Conservation (phyloP, 2,329 filamentous ascomycete genomes). For the Cryphonectria parasitica region DNA sequence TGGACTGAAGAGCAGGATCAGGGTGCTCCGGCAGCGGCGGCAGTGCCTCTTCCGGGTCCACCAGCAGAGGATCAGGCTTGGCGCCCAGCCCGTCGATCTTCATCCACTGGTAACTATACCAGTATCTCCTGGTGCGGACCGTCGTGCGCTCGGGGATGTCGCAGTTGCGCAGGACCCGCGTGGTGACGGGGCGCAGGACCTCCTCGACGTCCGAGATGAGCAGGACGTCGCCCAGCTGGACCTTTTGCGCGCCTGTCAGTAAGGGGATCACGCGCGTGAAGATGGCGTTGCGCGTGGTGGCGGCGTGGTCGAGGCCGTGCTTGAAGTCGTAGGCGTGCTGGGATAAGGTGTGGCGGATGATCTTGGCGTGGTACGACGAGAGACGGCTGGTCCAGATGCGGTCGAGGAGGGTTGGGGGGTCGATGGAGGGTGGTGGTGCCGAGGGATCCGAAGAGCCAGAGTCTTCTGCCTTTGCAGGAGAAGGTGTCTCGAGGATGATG, state of each 20-base stretch:
- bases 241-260: conserved; percentile 39
- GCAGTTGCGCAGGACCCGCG: conserved; percentile 42
- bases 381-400: conserved; percentile 42
- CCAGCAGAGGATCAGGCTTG: not conserved
- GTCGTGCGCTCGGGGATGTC: conserved; percentile 40
- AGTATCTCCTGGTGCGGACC: conserved; percentile 42
- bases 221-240: conserved; percentile 44
- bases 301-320: conserved; percentile 42
- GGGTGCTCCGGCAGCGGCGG: not conserved
- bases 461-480: not conserved
- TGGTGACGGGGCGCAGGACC: conserved; percentile 42
- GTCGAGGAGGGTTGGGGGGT: conserved; percentile 41
- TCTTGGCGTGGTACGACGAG: conserved; percentile 42
- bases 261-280: conserved; percentile 44
- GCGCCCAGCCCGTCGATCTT: conserved; percentile 29
- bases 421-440: conserved; percentile 37
- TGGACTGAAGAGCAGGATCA: not conserved
- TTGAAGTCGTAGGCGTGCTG: conserved; percentile 34
- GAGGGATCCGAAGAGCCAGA: not conserved
- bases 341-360: conserved; percentile 45
- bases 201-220: conserved; percentile 57
- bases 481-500: conserved; percentile 45
- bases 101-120: conserved; percentile 45
- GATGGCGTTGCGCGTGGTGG: conserved; percentile 44
- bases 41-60: not conserved